A percentile compares a stretch with the other conserved stretches of the same genome.
Conservation (phyloP, 495 filamentous ascomycete genomes). For the Astrocystis sublimbata region DNA sequence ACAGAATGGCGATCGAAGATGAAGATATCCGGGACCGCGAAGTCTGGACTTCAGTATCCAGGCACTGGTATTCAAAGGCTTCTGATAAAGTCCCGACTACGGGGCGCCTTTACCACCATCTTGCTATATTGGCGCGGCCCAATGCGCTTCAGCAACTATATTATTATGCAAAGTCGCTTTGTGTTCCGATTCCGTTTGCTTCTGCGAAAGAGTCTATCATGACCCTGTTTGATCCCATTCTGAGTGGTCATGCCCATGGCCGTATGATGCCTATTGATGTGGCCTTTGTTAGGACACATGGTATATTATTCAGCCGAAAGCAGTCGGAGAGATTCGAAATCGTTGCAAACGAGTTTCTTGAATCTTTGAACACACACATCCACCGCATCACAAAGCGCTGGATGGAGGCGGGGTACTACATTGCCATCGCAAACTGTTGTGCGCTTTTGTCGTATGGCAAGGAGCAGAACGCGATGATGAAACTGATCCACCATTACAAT, state of each 20-base stretch:
- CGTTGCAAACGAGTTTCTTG: constrained; percentile 53
- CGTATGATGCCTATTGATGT: constrained; percentile 42
- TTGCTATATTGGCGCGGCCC: constrained; percentile 72
- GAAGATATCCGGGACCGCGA: constrained; percentile 66
- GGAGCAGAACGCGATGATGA: constrained; percentile 39
- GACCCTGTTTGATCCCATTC: constrained; percentile 70
- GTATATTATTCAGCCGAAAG: constrained; percentile 62
- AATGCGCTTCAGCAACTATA: constrained; percentile 71
- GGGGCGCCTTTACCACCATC: constrained; percentile 76
- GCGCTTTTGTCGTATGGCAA: constrained; percentile 42
- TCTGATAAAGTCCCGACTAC: constrained; percentile 65
- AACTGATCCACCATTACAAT: constrained; percentile 23
- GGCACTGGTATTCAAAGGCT: constrained; percentile 76
- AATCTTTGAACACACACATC: constrained; percentile 60
- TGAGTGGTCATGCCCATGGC: constrained; percentile 37
- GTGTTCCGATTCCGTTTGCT: constrained; percentile 56
- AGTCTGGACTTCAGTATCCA: constrained; percentile 69
- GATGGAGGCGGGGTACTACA: constrained; percentile 69
- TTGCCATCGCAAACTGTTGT: constrained; percentile 50
- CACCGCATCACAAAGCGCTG: constrained; percentile 58
- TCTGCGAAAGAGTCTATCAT: constrained; percentile 68
- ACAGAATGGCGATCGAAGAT: constrained; percentile 70
- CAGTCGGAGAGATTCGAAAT: constrained; percentile 48
- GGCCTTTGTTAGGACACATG: constrained; percentile 65
- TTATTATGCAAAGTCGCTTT: constrained; percentile 53